Conservation (phyloP, 129 eudicot species). For the Artemisia tridentata region DNA sequence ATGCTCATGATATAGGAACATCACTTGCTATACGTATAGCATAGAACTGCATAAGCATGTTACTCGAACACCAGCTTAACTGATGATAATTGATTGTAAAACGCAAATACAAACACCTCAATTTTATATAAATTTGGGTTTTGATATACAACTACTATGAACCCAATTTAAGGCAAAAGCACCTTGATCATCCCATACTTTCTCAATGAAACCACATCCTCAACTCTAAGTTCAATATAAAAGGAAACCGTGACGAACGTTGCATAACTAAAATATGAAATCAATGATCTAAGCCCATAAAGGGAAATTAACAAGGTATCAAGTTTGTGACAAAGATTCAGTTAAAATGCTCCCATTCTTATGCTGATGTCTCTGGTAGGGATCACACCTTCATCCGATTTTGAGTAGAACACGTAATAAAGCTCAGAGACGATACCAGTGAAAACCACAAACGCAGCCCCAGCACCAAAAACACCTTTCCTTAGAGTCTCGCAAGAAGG, state of each 20-base stretch:
- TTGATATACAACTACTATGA: background rate
- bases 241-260: conserved; percentile 12
- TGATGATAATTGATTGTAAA: too few relatives aligned
- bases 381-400: conserved; percentile 50
- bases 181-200: conserved; percentile 6
- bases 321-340: background rate
- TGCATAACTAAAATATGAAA: conserved; percentile 1
- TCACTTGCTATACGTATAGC: too few relatives aligned
- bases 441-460: conserved; percentile 80
- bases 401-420: conserved; percentile 62
- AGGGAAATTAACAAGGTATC: conserved; percentile 14
- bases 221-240: conserved; percentile 14
- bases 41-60: too few relatives aligned
- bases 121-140: too few relatives aligned
- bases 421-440: conserved; percentile 83
- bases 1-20: too few relatives aligned
- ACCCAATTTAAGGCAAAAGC: background rate
- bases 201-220: background rate
- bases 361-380: conserved; percentile 61
- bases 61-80: too few relatives aligned
- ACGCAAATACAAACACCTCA: too few relatives aligned
- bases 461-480: conserved; percentile 91
- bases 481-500: conserved; percentile 80
- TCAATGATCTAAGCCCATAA: conserved; percentile 18
- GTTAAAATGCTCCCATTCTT: conserved; percentile 59